Evolutionary conservation across 2,329 filamentous ascomycete species (phyloP), one percentile per base, ranked within the genome.

Genomic region (Colletotrichum spaethianum): DNA sequence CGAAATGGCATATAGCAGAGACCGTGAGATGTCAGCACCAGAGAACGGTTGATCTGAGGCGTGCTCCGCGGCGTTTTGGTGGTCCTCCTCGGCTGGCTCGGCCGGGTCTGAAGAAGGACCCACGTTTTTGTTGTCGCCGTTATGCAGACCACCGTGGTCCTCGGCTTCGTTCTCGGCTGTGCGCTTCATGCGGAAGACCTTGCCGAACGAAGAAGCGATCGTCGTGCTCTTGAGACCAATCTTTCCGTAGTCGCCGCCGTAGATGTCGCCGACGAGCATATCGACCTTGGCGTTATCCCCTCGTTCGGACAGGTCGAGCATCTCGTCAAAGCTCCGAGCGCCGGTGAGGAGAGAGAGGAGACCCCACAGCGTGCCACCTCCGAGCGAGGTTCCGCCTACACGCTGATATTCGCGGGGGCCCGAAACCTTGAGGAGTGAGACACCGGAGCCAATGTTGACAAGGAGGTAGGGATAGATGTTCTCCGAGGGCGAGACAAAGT

Each of bases 291-390:
- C 89, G 78, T 99, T 99, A 83, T 99, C 96, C 33, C 96, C 96
- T 42, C 91, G 88, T 75, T 96, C 96, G 1, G 96, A 95, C 85
- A 97, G 93, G 66, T 93, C 92, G 44, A 99, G 88, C 96, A 99
- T 99, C 77, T 98, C 95, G 81, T 98, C 96, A 79, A 99, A 99
- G n/a, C 92, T 95, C 67, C 93, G 90, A 28, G 96, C 94, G n/a
- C 95, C 95, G 0, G 96, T 99, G 48, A 99, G 87, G 63, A 99
- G 88, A 16, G 94, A 96, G 46, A 99, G 88, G 31, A 99, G 86
- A 0, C 96, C 96, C 96, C 96, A 99, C 63, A 99, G 92, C 1
- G 96, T 99, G n/a, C 96, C 96, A 55, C 96, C 96, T 42, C 96
- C 96, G 0, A 99, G 89, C 4, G 95, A 97, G 3, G 96, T 98